phyloP scores from a whole-genome alignment of 345 rosid genomes.

The Lepidium sativum region DNA sequence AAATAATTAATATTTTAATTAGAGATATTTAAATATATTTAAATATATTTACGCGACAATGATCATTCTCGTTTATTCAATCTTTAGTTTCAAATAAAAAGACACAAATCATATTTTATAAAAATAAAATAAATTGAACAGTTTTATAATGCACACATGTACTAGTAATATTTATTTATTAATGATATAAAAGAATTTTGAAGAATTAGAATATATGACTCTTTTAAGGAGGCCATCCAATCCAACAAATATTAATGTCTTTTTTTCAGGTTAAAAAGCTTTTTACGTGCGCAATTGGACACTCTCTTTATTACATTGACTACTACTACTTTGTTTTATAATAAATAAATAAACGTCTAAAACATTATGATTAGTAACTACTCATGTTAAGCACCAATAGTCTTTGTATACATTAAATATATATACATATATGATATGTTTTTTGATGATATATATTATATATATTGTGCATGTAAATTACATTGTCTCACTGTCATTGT shows the following conservation, averaged over 20 bases:
- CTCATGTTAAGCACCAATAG: slow-evolving; percentile 8
- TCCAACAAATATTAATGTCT: slow-evolving; percentile 11
- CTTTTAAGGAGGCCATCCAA: slow-evolving; percentile 25
- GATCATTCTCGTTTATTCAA: too few species aligned
- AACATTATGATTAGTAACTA: slow-evolving; percentile 19
- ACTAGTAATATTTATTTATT: not conserved
- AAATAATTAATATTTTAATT: too few species aligned
- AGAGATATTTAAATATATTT: too few species aligned
- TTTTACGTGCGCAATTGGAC: slow-evolving; percentile 14
- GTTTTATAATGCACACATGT: slow-evolving; percentile 18
- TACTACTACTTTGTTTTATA: not conserved
- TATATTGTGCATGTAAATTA: slow-evolving; percentile 8
- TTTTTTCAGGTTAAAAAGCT: slow-evolving; percentile 18
- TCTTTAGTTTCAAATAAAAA: slow-evolving; percentile 4
- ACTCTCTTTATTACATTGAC: slow-evolving; percentile 4
- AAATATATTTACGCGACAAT: too few species aligned
- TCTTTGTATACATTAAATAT: not conserved
- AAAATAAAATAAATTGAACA: not conserved
- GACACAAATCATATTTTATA: not conserved
- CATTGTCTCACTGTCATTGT: slow-evolving; percentile 12
- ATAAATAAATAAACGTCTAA: not conserved
- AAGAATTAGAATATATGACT: slow-evolving; percentile 2
- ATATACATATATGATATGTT: not conserved
- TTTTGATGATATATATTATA: too few species aligned
- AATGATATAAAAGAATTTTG: not conserved